Evolutionary conservation across 495 filamentous ascomycete genomes (phyloP), one percentile per base, ranked within the genome.

Genomic region (Tuber brumale): DNA sequence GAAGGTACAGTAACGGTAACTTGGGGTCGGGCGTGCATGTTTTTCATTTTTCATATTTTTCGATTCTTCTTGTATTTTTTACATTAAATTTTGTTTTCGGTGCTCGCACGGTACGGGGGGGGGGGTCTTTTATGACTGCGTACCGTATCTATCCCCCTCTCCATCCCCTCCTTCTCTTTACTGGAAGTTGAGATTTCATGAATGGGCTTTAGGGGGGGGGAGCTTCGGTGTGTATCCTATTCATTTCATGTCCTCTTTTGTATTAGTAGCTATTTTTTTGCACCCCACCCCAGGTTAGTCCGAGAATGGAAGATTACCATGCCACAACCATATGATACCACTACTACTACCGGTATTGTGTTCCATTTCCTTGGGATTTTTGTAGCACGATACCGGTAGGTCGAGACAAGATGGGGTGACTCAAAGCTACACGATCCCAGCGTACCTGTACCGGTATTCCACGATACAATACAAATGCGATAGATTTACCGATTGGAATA

Each of bases 241-340:
- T 45, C 21, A 21, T 43, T 43, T 51, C 37, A 35, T 46, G 23
- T 45, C 46, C 35, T 35, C 70, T 70, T 48, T 70, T 75, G 74
- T 75, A 75, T 51, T 71, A 75, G 23, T 48, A 71, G 42, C 43
- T 72, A 18, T 75, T 72, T 27, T 39, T 69, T 45, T 37, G 61
- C 23, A 61, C 43, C 16, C 8, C 21, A 70, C 8, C 37, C 23
- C 3, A 14, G 14, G 48, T 57, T 57, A 27, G 23, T 57, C 23
- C 23, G n/a, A 9, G n/a, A 57, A n/a, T 1, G n/a, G 23, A 57
- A 57, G 48, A 27, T 27, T 57, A 14, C 48, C n/a, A 6, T 27
- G 48, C 23, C n/a, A 21, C 48, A 27, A 57, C 21, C 48, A 57
- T 12, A 14, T 23, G 9, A 27, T n/a, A 3, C 8, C 37, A 39